Percentiles rank a stretch among this genome's conserved stretches.
Evolutionary conservation across 352 stramenopile genomes (phyloP).

Genomic region (Pythium angustatum): DNA sequence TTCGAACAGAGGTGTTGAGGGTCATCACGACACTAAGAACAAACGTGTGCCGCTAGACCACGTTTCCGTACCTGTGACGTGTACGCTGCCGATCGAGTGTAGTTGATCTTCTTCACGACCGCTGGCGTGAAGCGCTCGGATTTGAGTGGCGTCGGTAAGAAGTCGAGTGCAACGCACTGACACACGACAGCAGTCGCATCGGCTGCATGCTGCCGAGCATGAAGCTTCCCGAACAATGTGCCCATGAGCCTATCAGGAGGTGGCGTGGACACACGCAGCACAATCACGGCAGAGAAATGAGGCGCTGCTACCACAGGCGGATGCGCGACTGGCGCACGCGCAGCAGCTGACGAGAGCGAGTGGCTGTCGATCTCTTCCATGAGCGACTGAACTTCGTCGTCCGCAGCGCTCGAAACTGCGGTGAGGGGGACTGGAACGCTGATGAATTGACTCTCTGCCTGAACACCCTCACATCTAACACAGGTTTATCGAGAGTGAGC

Average conservation of each 20-base stretch:
- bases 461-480: conserved; percentile 12
- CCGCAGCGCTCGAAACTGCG: neutral
- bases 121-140: conserved; percentile 32
- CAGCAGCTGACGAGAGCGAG: neutral
- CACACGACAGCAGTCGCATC: conserved; percentile 23
- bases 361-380: conserved; percentile 24
- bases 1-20: neutral
- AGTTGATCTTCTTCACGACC: conserved; percentile 52
- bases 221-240: conserved; percentile 1
- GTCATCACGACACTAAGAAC: neutral
- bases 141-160: conserved; percentile 49
- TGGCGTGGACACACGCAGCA: neutral
- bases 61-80: conserved; percentile 51
- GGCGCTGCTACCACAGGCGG: neutral
- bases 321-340: neutral
- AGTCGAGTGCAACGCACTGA: conserved; percentile 58
- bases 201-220: conserved; percentile 13
- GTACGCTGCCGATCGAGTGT: conserved; percentile 41
- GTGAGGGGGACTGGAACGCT: conserved; percentile 5
- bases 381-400: conserved; percentile 24
- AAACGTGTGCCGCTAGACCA: too few species aligned
- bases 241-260: neutral
- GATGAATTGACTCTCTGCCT: neutral
- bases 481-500: too few species aligned
- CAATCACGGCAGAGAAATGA: conserved; percentile 25